Base-by-base conservation (phyloP, 148 eudicot species). In the Spergularia marina region DNA sequence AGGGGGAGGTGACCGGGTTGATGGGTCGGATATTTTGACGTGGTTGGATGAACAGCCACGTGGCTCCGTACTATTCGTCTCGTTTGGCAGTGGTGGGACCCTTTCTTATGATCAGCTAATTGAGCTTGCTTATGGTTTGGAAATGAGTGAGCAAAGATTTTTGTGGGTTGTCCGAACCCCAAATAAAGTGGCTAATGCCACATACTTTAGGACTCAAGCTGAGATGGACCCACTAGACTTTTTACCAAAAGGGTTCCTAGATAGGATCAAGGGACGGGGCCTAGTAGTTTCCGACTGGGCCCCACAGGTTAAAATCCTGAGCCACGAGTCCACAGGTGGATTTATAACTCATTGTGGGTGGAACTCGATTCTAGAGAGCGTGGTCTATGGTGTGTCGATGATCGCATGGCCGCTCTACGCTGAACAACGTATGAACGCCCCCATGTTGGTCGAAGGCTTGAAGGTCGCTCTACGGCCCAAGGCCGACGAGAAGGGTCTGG, bases 81-180 rank as follows among this genome's bases (percentile, higher is more conserved):
- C 89, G 0, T 89, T 89, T 55, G 92, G 92, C n/a, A 87, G 90
- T 58, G 90, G 87, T 72, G 92, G 92, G 85, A 74, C 87, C 83
- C 87, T 87, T 6, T 68, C 86, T 0, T 58, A 21, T 53, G 80
- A 78, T 51, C 92, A 89, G 57, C 57, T 85, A 25, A 44, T 21
- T 68, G 88, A 89, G 70, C 69, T 89, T 2, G 92, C 92, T 44
- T 47, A 76, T 14, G 90, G 92, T 55, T 74, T 89, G 53, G 92
- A 89, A 56, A 79, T 80, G 79, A 89, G 87, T 59, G 84, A 81
- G 54, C 86, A 85, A 23, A 82, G 88, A 41, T 89, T 89, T 59
- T 73, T 89, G 20, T 89, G 92, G 92, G 84, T 89, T 11, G 76
- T 85, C 8, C 83, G 84, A 36, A 56, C 73, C 62, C 92, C 92